Evolutionary conservation across 2,329 filamentous ascomycete species (phyloP).

Genomic region (Calycina marina): DNA sequence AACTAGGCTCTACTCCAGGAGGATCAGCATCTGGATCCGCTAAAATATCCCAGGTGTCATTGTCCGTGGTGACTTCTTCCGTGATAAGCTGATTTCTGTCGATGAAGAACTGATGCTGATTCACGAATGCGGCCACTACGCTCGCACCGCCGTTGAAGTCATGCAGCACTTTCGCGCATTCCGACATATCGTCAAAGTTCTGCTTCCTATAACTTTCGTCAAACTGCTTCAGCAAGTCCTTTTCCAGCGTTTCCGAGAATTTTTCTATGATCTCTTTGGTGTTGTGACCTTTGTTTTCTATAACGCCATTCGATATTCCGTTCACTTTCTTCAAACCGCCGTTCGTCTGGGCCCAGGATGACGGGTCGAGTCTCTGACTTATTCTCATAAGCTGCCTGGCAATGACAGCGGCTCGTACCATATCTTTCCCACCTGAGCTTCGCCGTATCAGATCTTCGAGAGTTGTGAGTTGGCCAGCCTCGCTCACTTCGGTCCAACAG

Average conservation of each 20-base stretch:
- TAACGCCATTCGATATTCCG: slow-evolving; percentile 28
- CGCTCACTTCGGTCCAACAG: slow-evolving; percentile 92
- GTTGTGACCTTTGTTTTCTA: slow-evolving; percentile 35
- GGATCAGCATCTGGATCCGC: slow-evolving; percentile 90
- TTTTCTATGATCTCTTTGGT: slow-evolving; percentile 89
- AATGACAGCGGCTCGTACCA: slow-evolving; percentile 87
- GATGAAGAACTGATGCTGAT: slow-evolving; percentile 99
- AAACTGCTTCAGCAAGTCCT: slow-evolving; percentile 89
- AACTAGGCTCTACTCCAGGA: slow-evolving; percentile 76
- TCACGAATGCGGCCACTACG: slow-evolving; percentile 91
- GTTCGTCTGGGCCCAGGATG: slow-evolving; percentile 53
- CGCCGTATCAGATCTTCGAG: slow-evolving; percentile 70
- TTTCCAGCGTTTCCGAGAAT: slow-evolving; percentile 89
- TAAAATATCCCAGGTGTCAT: slow-evolving; percentile 74
- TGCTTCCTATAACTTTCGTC: slow-evolving; percentile 92
- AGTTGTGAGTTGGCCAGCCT: slow-evolving; percentile 73
- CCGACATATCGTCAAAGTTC: slow-evolving; percentile 96
- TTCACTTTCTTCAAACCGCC: slow-evolving; percentile 33
- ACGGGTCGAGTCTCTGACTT: slow-evolving; percentile 74
- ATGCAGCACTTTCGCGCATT: slow-evolving; percentile 83
- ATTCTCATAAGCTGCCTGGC: slow-evolving; percentile 87
- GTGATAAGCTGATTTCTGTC: slow-evolving; percentile 80
- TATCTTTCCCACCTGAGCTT: slow-evolving; percentile 76
- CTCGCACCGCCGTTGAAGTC: slow-evolving; percentile 95
- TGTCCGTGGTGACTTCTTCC: slow-evolving; percentile 39